Base-by-base conservation (phyloP, 208 protist species). In the Herpetomonas samuelpessoai region DNA sequence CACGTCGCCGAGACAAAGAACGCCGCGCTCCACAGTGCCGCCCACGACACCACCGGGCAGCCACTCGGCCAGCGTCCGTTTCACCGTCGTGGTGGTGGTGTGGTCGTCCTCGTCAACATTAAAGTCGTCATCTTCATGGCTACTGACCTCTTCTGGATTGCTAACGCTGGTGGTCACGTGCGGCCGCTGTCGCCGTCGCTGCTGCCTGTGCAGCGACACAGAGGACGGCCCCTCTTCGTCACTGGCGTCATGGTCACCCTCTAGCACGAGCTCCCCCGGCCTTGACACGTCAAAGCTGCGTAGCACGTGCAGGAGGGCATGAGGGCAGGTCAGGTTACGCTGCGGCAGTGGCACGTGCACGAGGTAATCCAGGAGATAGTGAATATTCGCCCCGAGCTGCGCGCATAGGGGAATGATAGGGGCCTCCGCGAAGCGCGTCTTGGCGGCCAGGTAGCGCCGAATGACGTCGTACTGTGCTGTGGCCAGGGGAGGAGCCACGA, bases 221-320 rank as follows among this genome's bases (percentile, higher is more conserved):
- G 9, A 14, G 35, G 35, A 6, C 35, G 35, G 9, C 9, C 9
- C 35, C 14, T 41, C 35, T 14, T 41, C 35, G 9, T 41, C 35
- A 14, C 14, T 18, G 6, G 35, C 35, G 6, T 41, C 9, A 6
- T 41, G 9, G 35, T 41, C 35, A 18, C 35, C 35, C 29, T 98
- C 86, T n/a, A 99, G 93, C 45, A 95, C 85, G 26, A 68, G 70
- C 52, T 96, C 88, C 41, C 98, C 98, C 26, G 99, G 98, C 76
- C 98, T 99, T 85, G 99, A 99, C 35, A 99, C 95, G 79, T 99
- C 99, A 71, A 99, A 99, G 51, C 98, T 99, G 62, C 99, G 96
- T 65, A 99, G 99, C 19, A 99, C 96, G 38, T 99, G 99, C 74
- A 99, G 79, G 31, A 82, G 86, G 38, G 97, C 91, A 14, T 88